Conservation (phyloP, 495 filamentous ascomycete species). For the Melanomma pulvis-pyrius region DNA sequence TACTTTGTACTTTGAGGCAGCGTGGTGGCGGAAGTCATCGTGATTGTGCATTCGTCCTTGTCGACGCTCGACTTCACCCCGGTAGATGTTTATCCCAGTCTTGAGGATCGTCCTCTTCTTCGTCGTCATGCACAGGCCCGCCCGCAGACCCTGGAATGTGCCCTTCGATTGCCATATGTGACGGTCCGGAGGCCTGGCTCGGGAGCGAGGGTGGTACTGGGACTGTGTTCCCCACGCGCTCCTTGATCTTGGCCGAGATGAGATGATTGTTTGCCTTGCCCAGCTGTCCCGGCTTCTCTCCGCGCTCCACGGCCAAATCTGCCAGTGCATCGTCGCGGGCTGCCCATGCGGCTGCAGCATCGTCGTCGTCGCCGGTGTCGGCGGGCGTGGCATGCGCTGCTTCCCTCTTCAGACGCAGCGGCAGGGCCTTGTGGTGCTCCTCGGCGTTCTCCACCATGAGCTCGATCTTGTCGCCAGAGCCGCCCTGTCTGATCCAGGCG, state of each 20-base stretch:
- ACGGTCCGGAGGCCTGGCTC: neutral
- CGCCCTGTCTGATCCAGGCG: constrained; percentile 65
- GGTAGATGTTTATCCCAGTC: constrained; percentile 36
- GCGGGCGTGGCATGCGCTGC: constrained; percentile 12
- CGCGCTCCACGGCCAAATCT: constrained; percentile 59
- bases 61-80: neutral
- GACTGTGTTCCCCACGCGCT: constrained; percentile 14
- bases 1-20: too few relatives aligned
- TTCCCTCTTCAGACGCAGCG: constrained; percentile 26
- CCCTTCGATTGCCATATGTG: constrained; percentile 38
- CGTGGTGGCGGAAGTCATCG: too few relatives aligned
- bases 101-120: constrained; percentile 4
- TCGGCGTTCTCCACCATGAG: constrained; percentile 39
- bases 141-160: constrained; percentile 20
- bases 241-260: constrained; percentile 24
- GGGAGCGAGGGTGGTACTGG: constrained; percentile 8
- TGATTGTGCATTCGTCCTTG: neutral
- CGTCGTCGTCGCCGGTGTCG: constrained; percentile 37
- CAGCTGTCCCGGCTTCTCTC: constrained; percentile 43
- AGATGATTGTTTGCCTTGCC: constrained; percentile 30
- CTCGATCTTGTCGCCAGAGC: constrained; percentile 30
- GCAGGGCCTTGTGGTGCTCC: constrained; percentile 26
- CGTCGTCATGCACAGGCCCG: neutral
- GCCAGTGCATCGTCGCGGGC: constrained; percentile 34
- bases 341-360: constrained; percentile 38